phyloP scores from a whole-genome alignment of 2,329 filamentous ascomycete genomes.

The Ilyonectria destructans region DNA sequence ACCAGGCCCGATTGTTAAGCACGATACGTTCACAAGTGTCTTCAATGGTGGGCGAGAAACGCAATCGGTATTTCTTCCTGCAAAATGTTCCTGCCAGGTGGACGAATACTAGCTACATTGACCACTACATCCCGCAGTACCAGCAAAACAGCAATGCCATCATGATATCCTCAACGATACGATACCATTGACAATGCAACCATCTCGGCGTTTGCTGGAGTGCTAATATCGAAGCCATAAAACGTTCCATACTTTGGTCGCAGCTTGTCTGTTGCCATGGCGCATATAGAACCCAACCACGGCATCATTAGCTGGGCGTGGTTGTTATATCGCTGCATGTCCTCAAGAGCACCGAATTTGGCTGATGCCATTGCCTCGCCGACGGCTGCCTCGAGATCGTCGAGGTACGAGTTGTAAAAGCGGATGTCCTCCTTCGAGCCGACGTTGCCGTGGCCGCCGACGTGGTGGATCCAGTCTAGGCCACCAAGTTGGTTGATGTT shows the following conservation, averaged over 20 bases:
- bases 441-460: neutral
- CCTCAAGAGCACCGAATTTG: neutral
- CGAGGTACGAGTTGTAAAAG: neutral
- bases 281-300: neutral
- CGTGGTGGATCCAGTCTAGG: neutral
- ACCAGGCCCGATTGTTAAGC: neutral
- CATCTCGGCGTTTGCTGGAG: neutral
- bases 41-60: neutral
- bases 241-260: neutral
- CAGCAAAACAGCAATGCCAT: neutral
- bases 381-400: neutral
- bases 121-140: neutral
- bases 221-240: neutral
- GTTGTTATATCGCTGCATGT: neutral
- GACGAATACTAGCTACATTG: neutral
- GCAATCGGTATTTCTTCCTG: neutral
- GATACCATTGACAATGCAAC: neutral
- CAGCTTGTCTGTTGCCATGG: neutral
- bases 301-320: neutral
- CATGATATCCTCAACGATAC: neutral
- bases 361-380: neutral
- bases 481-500: neutral
- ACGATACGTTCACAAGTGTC: neutral
- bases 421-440: neutral
- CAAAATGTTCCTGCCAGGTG: neutral